phyloP scores from a whole-genome alignment of 1,284 basidiomycete genomes.

The Kalmanozyma brasiliensis region DNA sequence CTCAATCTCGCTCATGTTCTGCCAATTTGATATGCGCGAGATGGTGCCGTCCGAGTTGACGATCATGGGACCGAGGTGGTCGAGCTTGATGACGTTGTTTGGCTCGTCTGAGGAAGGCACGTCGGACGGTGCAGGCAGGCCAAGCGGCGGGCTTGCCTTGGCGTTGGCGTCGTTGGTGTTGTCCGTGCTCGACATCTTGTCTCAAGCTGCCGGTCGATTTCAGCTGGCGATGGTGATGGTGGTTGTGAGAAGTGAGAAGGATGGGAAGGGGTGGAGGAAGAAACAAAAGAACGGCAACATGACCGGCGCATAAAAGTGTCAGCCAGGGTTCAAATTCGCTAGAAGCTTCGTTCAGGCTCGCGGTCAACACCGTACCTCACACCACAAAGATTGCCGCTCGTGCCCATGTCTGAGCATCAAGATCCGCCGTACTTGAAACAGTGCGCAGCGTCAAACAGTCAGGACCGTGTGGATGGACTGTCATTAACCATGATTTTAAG shows the following conservation, averaged over 20 bases:
- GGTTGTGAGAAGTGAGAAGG: neutral
- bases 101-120: conserved; percentile 11
- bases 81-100: conserved; percentile 51
- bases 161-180: neutral
- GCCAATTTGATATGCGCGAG: conserved; percentile 59
- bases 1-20: conserved; percentile 50
- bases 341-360: conserved; percentile 10
- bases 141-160: conserved; percentile 15
- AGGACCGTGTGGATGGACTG: too few relatives aligned
- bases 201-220: too few relatives aligned
- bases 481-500: too few relatives aligned
- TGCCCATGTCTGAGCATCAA: too few relatives aligned
- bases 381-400: neutral
- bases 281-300: conserved; percentile 3
- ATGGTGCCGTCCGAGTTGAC: conserved; percentile 61
- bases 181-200: conserved; percentile 19
- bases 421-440: too few relatives aligned
- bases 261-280: neutral
- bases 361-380: neutral
- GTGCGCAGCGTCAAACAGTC: too few relatives aligned
- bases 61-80: conserved; percentile 58
- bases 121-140: conserved; percentile 44
- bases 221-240: too few relatives aligned
- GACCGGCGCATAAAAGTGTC: conserved; percentile 7
- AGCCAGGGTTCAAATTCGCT: conserved; percentile 6